Conservation (phyloP, 225 moss, liverwort and hornwort species). For the Straminergon stramineum region DNA sequence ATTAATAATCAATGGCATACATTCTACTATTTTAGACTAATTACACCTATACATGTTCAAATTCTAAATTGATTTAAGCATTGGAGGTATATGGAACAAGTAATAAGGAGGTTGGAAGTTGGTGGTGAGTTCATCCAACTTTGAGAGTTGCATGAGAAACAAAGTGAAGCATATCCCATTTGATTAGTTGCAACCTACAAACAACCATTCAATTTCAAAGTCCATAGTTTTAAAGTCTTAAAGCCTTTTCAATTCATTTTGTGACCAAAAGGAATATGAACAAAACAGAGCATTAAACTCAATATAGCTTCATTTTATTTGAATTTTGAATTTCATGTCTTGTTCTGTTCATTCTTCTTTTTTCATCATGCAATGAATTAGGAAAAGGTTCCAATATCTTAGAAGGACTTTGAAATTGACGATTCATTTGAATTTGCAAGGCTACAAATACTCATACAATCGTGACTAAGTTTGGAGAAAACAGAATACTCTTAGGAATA, state of each 20-base stretch:
- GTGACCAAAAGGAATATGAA: neutral
- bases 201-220: neutral
- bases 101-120: neutral
- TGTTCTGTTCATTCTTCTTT: neutral
- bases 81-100: neutral
- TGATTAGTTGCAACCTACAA: neutral
- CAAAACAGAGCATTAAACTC: neutral
- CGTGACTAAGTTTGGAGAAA: no score
- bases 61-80: neutral
- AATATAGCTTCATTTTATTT: neutral
- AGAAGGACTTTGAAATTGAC: neutral
- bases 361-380: neutral
- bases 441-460: neutral
- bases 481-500: no score
- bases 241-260: neutral
- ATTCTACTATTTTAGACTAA: neutral
- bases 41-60: neutral
- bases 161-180: neutral
- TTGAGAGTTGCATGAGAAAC: neutral
- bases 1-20: neutral
- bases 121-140: neutral
- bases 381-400: neutral
- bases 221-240: neutral
- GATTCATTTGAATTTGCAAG: neutral
- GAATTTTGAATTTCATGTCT: neutral